These are phyloP conservation scores for Talaromyces nanjingensis DNA, from an alignment of 495 filamentous ascomycete species.

Conservation along the genomic window DNA sequence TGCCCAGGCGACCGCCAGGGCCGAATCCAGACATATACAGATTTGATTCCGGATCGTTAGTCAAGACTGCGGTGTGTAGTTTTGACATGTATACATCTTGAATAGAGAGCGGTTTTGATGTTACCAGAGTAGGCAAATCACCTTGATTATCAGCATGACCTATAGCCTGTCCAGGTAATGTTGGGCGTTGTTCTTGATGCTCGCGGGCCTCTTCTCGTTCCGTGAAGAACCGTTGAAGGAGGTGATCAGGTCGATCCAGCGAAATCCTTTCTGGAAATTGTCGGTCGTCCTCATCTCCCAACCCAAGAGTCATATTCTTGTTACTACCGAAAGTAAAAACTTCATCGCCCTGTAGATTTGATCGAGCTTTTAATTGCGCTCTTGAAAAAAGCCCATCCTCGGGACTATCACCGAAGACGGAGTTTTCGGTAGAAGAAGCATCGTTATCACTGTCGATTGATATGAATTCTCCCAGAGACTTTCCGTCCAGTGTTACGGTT, in stretches of 20 bases:
- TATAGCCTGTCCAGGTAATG: neutral
- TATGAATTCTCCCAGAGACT: slow-evolving; percentile 10
- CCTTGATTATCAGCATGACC: slow-evolving; percentile 17
- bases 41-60: slow-evolving; percentile 84
- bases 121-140: slow-evolving; percentile 61
- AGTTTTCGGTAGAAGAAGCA: slow-evolving; percentile 26
- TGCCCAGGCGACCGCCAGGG: slow-evolving; percentile 80
- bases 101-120: slow-evolving; percentile 61
- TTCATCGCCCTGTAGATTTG: slow-evolving; percentile 64
- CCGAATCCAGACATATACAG: slow-evolving; percentile 92
- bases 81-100: slow-evolving; percentile 82
- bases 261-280: slow-evolving; percentile 81
- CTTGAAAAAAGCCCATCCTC: slow-evolving; percentile 23
- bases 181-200: slow-evolving; percentile 22
- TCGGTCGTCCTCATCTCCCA: slow-evolving; percentile 88
- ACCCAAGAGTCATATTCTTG: slow-evolving; percentile 85
- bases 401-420: slow-evolving; percentile 27
- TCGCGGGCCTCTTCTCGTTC: slow-evolving; percentile 42
- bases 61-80: slow-evolving; percentile 83
- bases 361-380: slow-evolving; percentile 21
- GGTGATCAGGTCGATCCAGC: slow-evolving; percentile 71
- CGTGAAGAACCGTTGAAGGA: slow-evolving; percentile 61
- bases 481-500: slow-evolving; percentile 2
- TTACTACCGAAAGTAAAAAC: slow-evolving; percentile 91
- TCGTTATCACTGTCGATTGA: slow-evolving; percentile 27